phyloP scores from a whole-genome alignment of 108 stramenopile genomes.

The Aurantiochytrium sp. region DNA sequence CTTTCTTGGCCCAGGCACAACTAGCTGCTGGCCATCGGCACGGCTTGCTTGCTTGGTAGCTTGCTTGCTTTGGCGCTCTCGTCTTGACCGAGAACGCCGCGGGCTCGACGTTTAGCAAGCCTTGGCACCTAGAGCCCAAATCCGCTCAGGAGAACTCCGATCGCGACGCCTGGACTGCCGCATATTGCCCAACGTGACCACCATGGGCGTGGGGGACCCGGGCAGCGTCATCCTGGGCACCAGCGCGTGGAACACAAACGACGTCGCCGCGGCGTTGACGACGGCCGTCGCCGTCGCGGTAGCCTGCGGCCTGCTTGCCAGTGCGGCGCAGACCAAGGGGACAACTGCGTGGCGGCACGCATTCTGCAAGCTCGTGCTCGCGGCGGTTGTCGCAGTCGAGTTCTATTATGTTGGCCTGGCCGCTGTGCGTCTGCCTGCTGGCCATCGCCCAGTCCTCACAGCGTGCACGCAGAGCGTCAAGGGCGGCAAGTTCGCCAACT shows the following conservation, averaged over 20 bases:
- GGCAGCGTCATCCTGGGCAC: not conserved
- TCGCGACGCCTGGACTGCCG: no score
- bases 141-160: no score
- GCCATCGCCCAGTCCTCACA: not conserved
- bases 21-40: no score
- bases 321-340: not conserved
- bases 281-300: not conserved
- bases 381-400: not conserved
- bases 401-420: constrained; percentile 3
- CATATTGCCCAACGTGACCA: no score
- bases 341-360: not conserved
- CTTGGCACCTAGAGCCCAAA: no score
- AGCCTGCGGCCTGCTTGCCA: not conserved
- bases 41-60: no score
- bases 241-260: not conserved
- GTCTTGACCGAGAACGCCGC: no score
- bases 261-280: not conserved
- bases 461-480: not conserved
- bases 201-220: no score
- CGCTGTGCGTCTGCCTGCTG: not conserved
- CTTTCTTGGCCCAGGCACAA: no score
- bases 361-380: not conserved
- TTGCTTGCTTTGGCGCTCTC: no score
- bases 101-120: no score
- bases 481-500: not conserved